Percentiles rank a stretch among this genome's conserved stretches.
Conservation (phyloP, 2,329 filamentous ascomycete genomes). For the Venturia asperata region DNA sequence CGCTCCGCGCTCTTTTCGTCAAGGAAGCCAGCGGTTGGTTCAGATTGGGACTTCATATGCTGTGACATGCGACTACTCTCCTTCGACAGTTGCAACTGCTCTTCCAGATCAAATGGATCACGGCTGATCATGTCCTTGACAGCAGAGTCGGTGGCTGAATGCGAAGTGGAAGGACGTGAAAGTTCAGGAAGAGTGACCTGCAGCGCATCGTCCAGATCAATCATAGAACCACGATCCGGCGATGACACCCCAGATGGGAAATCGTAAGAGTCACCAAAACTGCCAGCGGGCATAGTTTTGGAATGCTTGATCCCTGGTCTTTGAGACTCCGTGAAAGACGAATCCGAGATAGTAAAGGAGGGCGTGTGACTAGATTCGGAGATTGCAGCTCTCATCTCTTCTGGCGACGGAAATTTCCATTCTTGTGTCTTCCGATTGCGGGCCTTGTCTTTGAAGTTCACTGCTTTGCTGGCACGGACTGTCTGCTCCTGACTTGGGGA, state of each 20-base stretch:
- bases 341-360: slow-evolving; percentile 10
- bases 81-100: slow-evolving; percentile 34
- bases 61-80: slow-evolving; percentile 34
- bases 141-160: slow-evolving; percentile 28
- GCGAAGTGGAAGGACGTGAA: slow-evolving; percentile 38
- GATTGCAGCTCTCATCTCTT: slow-evolving; percentile 25
- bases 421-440: slow-evolving; percentile 16
- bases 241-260: slow-evolving; percentile 30
- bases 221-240: slow-evolving; percentile 39
- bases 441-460: slow-evolving; percentile 21
- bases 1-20: slow-evolving; percentile 7
- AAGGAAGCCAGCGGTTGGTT: slow-evolving; percentile 27
- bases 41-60: slow-evolving; percentile 36
- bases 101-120: slow-evolving; percentile 45
- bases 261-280: slow-evolving; percentile 24
- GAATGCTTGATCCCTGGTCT: slow-evolving; percentile 37
- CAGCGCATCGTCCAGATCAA: slow-evolving; percentile 35
- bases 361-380: slow-evolving; percentile 28
- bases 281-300: slow-evolving; percentile 35
- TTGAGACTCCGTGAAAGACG: slow-evolving; percentile 23
- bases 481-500: slow-evolving; percentile 27
- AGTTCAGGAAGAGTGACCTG: slow-evolving; percentile 34
- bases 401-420: slow-evolving; percentile 19
- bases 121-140: slow-evolving; percentile 37
- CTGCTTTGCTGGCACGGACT: slow-evolving; percentile 29